A percentile compares a stretch with the other conserved stretches of the same genome.
These are phyloP conservation scores for Lactifluus volemus DNA, from an alignment of 768 basidiomycete species.

Conservation along the genomic window DNA sequence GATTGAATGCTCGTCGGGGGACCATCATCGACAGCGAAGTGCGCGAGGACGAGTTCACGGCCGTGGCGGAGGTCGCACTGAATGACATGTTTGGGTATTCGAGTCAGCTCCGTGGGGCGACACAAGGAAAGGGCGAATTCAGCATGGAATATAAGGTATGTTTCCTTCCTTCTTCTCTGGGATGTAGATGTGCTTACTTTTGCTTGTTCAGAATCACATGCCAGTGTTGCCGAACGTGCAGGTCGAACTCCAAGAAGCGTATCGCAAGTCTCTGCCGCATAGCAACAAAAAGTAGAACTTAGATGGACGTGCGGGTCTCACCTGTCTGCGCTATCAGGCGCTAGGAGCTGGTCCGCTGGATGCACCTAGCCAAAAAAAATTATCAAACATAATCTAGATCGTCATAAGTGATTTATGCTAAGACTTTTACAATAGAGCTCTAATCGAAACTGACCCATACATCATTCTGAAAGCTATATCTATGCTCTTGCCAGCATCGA, in stretches of 20 bases:
- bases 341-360: not conserved
- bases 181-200: not conserved
- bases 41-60: conserved; percentile 93
- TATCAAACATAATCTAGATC: not conserved
- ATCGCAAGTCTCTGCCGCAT: conserved; percentile 66
- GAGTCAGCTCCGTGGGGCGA: conserved; percentile 83
- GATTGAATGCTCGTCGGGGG: conserved; percentile 84
- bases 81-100: conserved; percentile 99
- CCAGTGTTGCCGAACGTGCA: conserved; percentile 84
- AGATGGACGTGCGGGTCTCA: not conserved
- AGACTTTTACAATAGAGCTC: too few relatives aligned
- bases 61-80: conserved; percentile 83
- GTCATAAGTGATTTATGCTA: too few relatives aligned
- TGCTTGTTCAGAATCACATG: conserved; percentile 47
- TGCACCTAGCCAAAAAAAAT: too few relatives aligned
- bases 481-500: too few relatives aligned
- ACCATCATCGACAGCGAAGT: conserved; percentile 95
- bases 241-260: conserved; percentile 80
- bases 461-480: too few relatives aligned
- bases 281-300: conserved; percentile 63
- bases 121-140: conserved; percentile 94
- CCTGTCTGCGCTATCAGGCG: not conserved
- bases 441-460: too few relatives aligned
- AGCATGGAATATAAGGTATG: conserved; percentile 72
- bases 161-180: not conserved